Percentiles rank a stretch among this genome's conserved stretches.
Evolutionary conservation across 2,329 filamentous ascomycete genomes (phyloP).

Genomic region (Fusarium equiseti): DNA sequence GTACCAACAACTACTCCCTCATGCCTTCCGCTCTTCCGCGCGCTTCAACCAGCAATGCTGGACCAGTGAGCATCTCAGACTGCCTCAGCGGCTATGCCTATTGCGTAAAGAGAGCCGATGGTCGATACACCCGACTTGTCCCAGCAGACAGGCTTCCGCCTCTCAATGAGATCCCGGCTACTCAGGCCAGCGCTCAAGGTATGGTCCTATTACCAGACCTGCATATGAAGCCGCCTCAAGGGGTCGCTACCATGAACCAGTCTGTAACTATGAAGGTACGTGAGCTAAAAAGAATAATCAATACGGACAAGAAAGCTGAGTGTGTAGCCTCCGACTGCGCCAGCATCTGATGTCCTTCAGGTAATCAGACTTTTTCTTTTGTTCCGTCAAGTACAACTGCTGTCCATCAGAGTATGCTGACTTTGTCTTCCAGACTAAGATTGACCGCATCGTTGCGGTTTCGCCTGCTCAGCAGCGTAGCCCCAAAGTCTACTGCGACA

Average conservation of each 20-base stretch:
- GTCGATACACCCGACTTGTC: constrained; percentile 36
- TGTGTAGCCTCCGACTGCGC: constrained; percentile 42
- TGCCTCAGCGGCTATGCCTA: constrained; percentile 38
- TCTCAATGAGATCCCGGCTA: constrained; percentile 57
- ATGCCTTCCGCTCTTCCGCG: background rate
- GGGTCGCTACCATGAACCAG: constrained; percentile 54
- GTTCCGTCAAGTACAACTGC: background rate
- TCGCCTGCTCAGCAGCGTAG: constrained; percentile 57
- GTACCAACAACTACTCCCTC: constrained; percentile 32
- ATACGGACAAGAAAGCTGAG: constrained; percentile 47
- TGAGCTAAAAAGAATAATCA: constrained; percentile 16
- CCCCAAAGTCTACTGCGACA: constrained; percentile 83
- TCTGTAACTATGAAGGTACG: constrained; percentile 57
- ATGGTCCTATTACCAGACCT: constrained; percentile 63
- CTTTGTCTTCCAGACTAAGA: constrained; percentile 46
- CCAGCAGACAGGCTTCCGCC: constrained; percentile 39
- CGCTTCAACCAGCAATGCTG: background rate
- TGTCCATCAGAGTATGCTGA: constrained; percentile 9
- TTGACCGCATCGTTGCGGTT: constrained; percentile 51
- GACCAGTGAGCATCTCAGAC: constrained; percentile 36
- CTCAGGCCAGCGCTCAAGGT: constrained; percentile 54
- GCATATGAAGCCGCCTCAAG: constrained; percentile 53
- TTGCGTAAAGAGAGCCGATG: constrained; percentile 33
- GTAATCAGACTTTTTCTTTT: constrained; percentile 42
- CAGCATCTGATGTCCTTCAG: constrained; percentile 51